Evolutionary conservation across 1,139 yeast genomes (phyloP).

Genomic region (Hyphopichia burtonii): DNA sequence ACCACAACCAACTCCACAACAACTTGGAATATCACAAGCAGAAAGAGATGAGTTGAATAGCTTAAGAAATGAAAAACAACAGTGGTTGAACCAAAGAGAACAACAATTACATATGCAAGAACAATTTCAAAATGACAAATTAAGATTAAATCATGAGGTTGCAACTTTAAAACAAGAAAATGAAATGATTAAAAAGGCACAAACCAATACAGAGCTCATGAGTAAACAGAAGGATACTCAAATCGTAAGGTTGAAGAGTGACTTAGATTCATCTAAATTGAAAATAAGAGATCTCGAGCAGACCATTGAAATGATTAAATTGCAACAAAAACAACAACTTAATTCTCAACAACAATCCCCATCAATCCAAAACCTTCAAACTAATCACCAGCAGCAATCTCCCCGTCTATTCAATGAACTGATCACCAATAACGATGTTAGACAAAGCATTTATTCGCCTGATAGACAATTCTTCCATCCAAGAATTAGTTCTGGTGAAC

Average conservation of each 20-base stretch:
- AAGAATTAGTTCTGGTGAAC: constrained; percentile 36
- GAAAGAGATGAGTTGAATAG: constrained; percentile 51
- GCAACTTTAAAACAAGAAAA: constrained; percentile 11
- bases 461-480: constrained; percentile 4
- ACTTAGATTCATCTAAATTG: constrained; percentile 53
- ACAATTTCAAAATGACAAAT: constrained; percentile 44
- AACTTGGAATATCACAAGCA: constrained; percentile 11
- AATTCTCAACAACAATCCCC: constrained; percentile 4
- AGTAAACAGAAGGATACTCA: constrained; percentile 69
- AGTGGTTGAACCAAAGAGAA: constrained; percentile 50
- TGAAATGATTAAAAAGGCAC: constrained; percentile 42
- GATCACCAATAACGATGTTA: neutral
- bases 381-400: neutral
- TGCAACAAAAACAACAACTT: constrained; percentile 22
- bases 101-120: constrained; percentile 36
- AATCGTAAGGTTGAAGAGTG: constrained; percentile 56
- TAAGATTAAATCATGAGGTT: constrained; percentile 42
- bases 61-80: constrained; percentile 51
- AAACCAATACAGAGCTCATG: constrained; percentile 49
- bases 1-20: constrained; percentile 10
- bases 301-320: constrained; percentile 47
- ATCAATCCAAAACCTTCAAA: neutral
- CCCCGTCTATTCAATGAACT: neutral
- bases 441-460: constrained; percentile 4
- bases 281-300: constrained; percentile 52